Conservation (phyloP, 306 rosid genomes). For the Acacia acuminata region DNA sequence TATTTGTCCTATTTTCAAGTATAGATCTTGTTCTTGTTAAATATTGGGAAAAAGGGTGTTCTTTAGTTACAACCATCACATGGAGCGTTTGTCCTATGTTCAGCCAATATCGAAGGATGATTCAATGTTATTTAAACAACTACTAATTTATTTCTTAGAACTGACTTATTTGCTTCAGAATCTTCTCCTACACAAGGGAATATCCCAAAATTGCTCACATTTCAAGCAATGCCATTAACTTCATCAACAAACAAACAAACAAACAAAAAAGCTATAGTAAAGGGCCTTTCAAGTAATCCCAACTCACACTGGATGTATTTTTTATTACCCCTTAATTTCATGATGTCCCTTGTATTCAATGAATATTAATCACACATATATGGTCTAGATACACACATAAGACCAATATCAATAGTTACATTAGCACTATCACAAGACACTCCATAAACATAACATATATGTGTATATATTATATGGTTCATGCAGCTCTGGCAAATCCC, state of each 20-base stretch:
- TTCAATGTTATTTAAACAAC: neutral
- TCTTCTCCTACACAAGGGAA: neutral
- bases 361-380: neutral
- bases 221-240: neutral
- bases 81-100: neutral
- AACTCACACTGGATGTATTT: neutral
- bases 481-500: slow-evolving; percentile 90
- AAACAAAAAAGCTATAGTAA: neutral
- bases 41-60: neutral
- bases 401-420: neutral
- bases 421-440: neutral
- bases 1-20: neutral
- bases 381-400: neutral
- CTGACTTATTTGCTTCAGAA: neutral
- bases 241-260: neutral
- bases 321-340: neutral
- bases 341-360: neutral
- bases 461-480: slow-evolving; percentile 7
- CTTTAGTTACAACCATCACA: neutral
- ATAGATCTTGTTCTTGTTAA: neutral
- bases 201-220: neutral
- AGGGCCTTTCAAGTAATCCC: neutral
- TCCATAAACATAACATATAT: neutral
- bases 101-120: neutral
- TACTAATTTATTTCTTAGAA: neutral